Conservation (phyloP, 768 basidiomycete species). For the Mycena polygramma region DNA sequence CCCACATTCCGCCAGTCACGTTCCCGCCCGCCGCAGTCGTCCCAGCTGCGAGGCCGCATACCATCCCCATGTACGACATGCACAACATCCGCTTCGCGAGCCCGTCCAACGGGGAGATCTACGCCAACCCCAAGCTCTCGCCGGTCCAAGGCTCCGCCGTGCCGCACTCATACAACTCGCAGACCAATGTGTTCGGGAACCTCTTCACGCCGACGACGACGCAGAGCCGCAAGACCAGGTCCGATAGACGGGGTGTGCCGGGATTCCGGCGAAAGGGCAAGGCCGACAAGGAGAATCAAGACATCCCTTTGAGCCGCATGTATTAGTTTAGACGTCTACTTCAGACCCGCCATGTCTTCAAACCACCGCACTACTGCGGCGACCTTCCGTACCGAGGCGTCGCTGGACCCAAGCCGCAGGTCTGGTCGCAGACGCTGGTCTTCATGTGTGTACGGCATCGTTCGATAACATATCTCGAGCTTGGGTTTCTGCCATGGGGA, state of each 20-base stretch:
- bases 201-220: conserved; percentile 26
- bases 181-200: conserved; percentile 30
- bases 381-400: conserved; percentile 77
- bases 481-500: conserved; percentile 75
- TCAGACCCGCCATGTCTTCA: conserved; percentile 72
- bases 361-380: conserved; percentile 79
- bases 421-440: conserved; percentile 79
- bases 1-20: conserved; percentile 7
- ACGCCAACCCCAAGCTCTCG: conserved; percentile 34
- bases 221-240: background rate
- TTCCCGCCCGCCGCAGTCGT: conserved; percentile 17
- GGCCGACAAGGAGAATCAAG: conserved; percentile 29
- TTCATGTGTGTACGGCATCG: conserved; percentile 73
- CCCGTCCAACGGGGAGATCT: conserved; percentile 33
- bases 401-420: conserved; percentile 76
- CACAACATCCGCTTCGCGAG: conserved; percentile 39
- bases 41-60: background rate
- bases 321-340: background rate
- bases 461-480: conserved; percentile 82
- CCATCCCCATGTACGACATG: conserved; percentile 29
- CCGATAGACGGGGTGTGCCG: background rate
- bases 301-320: conserved; percentile 2
- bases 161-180: conserved; percentile 34
- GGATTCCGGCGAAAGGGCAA: conserved; percentile 14
- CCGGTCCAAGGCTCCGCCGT: conserved; percentile 35